Conservation (phyloP, 768 basidiomycete genomes). For the Psilocybe azurescens region DNA sequence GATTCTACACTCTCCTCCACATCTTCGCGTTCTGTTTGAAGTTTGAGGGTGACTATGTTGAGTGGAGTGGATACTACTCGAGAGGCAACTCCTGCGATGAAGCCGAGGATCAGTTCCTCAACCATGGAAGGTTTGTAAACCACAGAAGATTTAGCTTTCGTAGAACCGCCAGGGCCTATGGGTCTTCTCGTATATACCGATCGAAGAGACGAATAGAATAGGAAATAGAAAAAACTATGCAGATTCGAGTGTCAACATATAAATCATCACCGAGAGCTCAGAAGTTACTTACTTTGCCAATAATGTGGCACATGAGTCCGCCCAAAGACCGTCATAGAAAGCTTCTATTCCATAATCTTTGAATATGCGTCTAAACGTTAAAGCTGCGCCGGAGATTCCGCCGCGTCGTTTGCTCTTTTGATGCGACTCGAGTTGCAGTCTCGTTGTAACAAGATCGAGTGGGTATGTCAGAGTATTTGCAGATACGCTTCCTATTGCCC, state of each 20-base stretch:
- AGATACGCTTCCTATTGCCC: constrained; percentile 58
- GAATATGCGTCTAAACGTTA: constrained; percentile 43
- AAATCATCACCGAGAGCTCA: background rate
- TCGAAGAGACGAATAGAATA: constrained; percentile 56
- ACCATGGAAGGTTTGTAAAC: constrained; percentile 40
- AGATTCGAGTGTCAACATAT: background rate
- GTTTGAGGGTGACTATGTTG: constrained; percentile 57
- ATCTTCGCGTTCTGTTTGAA: constrained; percentile 49
- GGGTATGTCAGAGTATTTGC: constrained; percentile 62
- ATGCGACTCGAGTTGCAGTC: constrained; percentile 46
- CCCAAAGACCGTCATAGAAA: constrained; percentile 54
- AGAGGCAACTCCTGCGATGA: constrained; percentile 60
- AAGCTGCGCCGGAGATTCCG: constrained; percentile 36
- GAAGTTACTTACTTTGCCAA: constrained; percentile 50
- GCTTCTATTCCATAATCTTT: constrained; percentile 45
- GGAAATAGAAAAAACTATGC: constrained; percentile 63
- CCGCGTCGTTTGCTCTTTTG: constrained; percentile 24
- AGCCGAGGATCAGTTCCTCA: constrained; percentile 61
- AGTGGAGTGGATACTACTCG: constrained; percentile 60
- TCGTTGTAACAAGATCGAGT: constrained; percentile 61
- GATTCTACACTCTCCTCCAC: constrained; percentile 31
- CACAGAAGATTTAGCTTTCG: constrained; percentile 10
- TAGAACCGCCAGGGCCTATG: constrained; percentile 12
- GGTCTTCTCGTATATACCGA: constrained; percentile 43
- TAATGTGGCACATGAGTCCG: constrained; percentile 59